Conservation (phyloP, 1,284 basidiomycete species). For the Malassezia sympodialis region DNA sequence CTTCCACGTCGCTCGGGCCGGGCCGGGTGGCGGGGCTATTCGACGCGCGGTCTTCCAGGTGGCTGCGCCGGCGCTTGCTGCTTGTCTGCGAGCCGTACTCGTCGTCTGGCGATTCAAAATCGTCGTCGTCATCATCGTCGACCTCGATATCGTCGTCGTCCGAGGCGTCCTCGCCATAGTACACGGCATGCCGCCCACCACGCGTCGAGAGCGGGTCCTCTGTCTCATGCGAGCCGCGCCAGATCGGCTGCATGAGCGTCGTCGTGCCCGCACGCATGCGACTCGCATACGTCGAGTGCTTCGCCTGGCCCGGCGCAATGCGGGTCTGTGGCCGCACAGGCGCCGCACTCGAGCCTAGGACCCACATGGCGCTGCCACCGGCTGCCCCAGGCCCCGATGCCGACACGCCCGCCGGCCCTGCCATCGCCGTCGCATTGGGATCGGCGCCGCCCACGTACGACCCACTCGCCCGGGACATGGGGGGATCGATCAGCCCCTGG, state of each 20-base stretch:
- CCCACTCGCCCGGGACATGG: not conserved
- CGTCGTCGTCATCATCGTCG: constrained; percentile 2
- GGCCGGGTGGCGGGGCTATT: constrained; percentile 1
- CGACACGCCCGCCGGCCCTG: not conserved
- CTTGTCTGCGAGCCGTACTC: constrained; percentile 20
- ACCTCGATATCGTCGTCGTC: constrained; percentile 28
- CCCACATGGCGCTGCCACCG: constrained; percentile 2
- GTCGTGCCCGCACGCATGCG: constrained; percentile 85
- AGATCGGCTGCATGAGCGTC: constrained; percentile 79
- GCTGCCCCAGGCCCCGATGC: not conserved
- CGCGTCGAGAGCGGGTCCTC: constrained; percentile 7
- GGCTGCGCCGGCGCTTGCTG: constrained; percentile 19
- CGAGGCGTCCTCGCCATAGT: constrained; percentile 30
- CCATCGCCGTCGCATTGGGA: not conserved
- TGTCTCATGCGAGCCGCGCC: constrained; percentile 10
- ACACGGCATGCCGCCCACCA: constrained; percentile 15
- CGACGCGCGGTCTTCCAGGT: not conserved
- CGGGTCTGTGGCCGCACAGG: constrained; percentile 26
- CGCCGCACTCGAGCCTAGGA: constrained; percentile 9
- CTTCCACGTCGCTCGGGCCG: constrained; percentile 19
- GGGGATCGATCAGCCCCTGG: not conserved
- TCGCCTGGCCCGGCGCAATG: constrained; percentile 56
- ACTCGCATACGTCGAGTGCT: constrained; percentile 74
- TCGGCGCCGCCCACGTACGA: not conserved
- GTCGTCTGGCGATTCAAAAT: constrained; percentile 17